Evolutionary conservation across 208 protist genomes (phyloP).

Genomic region (Angomonas ambiguus): DNA sequence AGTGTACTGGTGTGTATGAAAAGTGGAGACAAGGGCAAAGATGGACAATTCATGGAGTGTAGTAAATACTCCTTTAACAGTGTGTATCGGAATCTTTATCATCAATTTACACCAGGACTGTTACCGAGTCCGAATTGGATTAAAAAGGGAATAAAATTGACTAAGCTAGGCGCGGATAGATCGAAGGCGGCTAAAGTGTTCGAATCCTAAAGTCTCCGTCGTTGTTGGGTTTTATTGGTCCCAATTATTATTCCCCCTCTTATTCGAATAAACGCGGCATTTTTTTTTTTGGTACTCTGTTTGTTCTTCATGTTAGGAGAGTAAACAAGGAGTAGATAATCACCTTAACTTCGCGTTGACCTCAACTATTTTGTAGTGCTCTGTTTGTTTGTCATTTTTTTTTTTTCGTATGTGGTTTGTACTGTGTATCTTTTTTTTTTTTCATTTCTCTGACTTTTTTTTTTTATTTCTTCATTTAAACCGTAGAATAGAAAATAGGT

Average conservation of each 20-base stretch:
- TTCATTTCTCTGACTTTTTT: neutral
- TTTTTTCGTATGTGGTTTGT: neutral
- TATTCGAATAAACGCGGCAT: no score
- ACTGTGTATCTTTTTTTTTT: slow-evolving; percentile 11
- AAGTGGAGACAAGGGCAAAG: slow-evolving; percentile 19
- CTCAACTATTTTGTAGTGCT: no score
- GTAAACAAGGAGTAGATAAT: no score
- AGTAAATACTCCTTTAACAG: slow-evolving; percentile 17
- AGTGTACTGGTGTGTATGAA: slow-evolving; percentile 58
- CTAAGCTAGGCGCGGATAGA: neutral
- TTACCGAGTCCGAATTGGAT: slow-evolving; percentile 14
- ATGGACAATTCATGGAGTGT: slow-evolving; percentile 16
- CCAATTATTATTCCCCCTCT: no score
- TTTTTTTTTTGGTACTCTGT: no score
- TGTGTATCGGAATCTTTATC: slow-evolving; percentile 25
- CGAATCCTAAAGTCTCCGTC: neutral
- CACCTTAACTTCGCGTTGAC: no score
- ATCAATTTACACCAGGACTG: slow-evolving; percentile 29
- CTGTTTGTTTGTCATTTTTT: slow-evolving; percentile 1
- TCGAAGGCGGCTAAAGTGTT: neutral
- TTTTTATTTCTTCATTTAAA: neutral
- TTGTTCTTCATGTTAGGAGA: no score
- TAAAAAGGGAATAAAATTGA: neutral
- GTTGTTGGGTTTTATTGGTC: no score
- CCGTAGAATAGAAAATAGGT: neutral